Conservation (phyloP, 495 filamentous ascomycete genomes). For the Cercophora sp. region DNA sequence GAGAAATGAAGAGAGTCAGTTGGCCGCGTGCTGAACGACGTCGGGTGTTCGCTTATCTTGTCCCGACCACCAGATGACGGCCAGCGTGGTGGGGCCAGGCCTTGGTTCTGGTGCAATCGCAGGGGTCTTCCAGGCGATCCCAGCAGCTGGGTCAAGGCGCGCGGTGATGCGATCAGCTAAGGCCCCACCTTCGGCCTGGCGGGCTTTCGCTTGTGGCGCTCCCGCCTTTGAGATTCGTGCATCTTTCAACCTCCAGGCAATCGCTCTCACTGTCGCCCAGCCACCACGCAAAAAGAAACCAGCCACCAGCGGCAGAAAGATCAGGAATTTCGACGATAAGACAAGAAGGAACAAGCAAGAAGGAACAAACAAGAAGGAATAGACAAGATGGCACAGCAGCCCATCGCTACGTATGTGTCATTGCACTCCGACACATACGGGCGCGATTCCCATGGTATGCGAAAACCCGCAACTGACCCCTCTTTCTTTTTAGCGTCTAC, state of each 20-base stretch:
- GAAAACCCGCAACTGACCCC: slow-evolving; percentile 16
- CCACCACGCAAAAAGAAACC: too few relatives aligned
- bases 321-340: background rate
- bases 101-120: background rate
- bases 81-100: slow-evolving; percentile 1
- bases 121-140: slow-evolving; percentile 1
- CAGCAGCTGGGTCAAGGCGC: slow-evolving; percentile 6
- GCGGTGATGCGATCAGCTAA: too few relatives aligned
- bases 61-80: background rate
- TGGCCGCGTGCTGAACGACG: too few relatives aligned
- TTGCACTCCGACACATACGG: slow-evolving; percentile 59
- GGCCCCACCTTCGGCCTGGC: too few relatives aligned
- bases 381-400: slow-evolving; percentile 31
- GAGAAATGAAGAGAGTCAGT: background rate
- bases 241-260: too few relatives aligned
- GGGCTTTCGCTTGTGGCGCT: too few relatives aligned
- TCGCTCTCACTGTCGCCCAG: too few relatives aligned
- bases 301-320: background rate
- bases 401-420: slow-evolving; percentile 61
- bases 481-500: slow-evolving; percentile 50
- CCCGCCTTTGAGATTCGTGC: too few relatives aligned
- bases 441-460: slow-evolving; percentile 11
- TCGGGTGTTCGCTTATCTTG: slow-evolving; percentile 3
- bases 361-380: background rate
- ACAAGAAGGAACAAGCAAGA: background rate